Evolutionary conservation across 2,329 filamentous ascomycete species (phyloP), one percentile per base, ranked within the genome.

Genomic region (Colletotrichum karsti): DNA sequence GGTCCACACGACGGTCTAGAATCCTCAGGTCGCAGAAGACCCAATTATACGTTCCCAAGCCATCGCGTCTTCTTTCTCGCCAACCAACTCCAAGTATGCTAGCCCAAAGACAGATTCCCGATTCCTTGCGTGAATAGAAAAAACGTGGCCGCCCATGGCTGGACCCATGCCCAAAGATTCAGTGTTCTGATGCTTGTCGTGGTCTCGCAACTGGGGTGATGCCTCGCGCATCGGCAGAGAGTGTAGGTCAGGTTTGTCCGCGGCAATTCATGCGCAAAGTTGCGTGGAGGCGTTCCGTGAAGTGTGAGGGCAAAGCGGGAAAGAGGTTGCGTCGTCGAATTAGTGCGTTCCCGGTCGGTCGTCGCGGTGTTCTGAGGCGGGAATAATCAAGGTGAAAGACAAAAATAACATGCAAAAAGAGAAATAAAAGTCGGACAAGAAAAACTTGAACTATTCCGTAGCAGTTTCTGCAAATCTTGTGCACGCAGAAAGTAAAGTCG

Each of bases 361-460:
- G 30, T 39, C 12, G 24, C 20, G 20, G n/a, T 41, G 33, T 26
- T 39, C 12, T n/a, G 30, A 41, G 22, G 33, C 10, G 20, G 33
- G 30, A 7, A 41, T 55, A 41, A 39, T 55, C 35, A 55, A 39
- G 20, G 51, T 26, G 7, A 55, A 41, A 59, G 53, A 62, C 69
- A 53, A 63, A 35, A 69, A 50, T 26, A 22, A 28, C 44, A 44
- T 57, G 66, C 51, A 67, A 48, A 48, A 28, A 71, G 50, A 69
- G 55, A 58, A 48, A 50, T n/a, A 58, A 69, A 66, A 63, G 42
- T 55, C 62, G 56, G 39, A 58, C 60, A 64, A 64, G 41, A 62
- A 39, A 68, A 68, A 37, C 48, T 33, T 33, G 30, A 18, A 58
- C 24, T 55, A 59, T 64, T 65, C 65, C 37, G 10, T 48, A 46